These are phyloP conservation scores for Boletus rufocinnamomeus DNA, from an alignment of 768 basidiomycete genomes.

Conservation along the genomic window DNA sequence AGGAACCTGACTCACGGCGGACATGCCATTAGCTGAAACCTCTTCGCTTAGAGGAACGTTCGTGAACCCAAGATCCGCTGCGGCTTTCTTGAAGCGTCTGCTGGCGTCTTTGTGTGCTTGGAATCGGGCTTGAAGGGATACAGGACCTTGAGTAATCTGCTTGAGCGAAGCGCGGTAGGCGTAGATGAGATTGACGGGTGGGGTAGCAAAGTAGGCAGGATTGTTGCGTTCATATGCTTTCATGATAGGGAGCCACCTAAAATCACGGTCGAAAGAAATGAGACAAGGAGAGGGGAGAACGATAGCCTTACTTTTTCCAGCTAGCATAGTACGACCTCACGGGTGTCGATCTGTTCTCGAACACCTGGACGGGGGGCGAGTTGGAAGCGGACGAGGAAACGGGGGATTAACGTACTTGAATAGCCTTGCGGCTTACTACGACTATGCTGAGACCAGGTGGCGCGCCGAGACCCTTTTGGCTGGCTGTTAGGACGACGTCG, in stretches of 20 bases:
- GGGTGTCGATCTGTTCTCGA: slow-evolving; percentile 42
- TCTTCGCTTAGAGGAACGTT: slow-evolving; percentile 64
- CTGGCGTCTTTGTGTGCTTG: slow-evolving; percentile 70
- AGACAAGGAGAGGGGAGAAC: neutral
- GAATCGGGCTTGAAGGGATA: slow-evolving; percentile 80
- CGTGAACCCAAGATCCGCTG: slow-evolving; percentile 66
- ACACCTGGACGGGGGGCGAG: slow-evolving; percentile 1
- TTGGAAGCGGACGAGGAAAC: neutral
- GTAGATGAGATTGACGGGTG: slow-evolving; percentile 92
- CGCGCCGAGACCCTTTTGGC: slow-evolving; percentile 90
- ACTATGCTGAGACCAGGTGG: slow-evolving; percentile 93
- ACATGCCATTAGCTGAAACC: slow-evolving; percentile 92
- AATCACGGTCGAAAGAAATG: neutral
- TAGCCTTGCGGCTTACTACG: slow-evolving; percentile 75
- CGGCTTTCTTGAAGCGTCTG: slow-evolving; percentile 66
- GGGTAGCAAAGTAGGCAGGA: slow-evolving; percentile 92
- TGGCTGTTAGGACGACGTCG: slow-evolving; percentile 84
- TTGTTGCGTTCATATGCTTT: slow-evolving; percentile 81
- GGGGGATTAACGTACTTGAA: slow-evolving; percentile 47
- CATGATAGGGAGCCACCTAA: slow-evolving; percentile 92
- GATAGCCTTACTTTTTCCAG: slow-evolving; percentile 70
- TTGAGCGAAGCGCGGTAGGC: slow-evolving; percentile 83
- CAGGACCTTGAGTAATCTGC: slow-evolving; percentile 61
- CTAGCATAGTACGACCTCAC: slow-evolving; percentile 81
- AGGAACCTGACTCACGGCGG: slow-evolving; percentile 54